Base-by-base conservation (phyloP, 139 green algal species). In the Closterium sp. region DNA sequence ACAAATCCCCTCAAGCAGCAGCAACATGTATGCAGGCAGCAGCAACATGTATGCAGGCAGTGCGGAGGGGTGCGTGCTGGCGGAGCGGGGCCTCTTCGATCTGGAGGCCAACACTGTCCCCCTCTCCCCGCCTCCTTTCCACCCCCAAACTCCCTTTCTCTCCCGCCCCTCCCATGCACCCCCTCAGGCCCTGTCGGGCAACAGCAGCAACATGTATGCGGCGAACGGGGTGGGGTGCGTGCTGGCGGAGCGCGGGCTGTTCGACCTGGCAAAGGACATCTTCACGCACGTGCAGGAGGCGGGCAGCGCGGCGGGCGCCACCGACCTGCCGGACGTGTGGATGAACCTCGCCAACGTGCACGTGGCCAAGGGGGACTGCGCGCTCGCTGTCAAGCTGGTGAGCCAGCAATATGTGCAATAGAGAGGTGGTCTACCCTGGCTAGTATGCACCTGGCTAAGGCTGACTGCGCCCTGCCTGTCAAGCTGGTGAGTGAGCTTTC, bases 191-290 rank as follows among this genome's bases (percentile, higher is more conserved):
- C 34, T 93, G 33, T 38, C 33, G 3, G 30, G 89, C 33, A 90
- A 90, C n/a, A 28, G 33, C 28, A 90, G 90, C 84, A 94, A 94
- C 86, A 90, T 92, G 85, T 98, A 96, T 86, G 97, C 97, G 2
- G 97, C 96, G 33, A 98, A 99, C 76, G 97, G 97, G 16, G 36
- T 98, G 25, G 97, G 96, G 3, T 97, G 95, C 16, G 95, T 97
- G n/a, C 94, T 99, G 66, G 97, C 96, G 28, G 97, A 98, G 93
- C 81, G 95, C 64, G 97, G 96, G 3, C 91, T 95, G 81, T 84
- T 98, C 25, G 92, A 95, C 1, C 88, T 93, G 5, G 97, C 97
- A 8, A 95, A 96, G 38, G 96, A 98, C 76, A 91, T 97, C 12
- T 95, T 97, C 88, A 91, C 94, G 19, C 87, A 94, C 92, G 96